A percentile compares a stretch with the other conserved stretches of the same genome.
phyloP scores from a whole-genome alignment of 148 eudicot species.

The Oxyria digyna region DNA sequence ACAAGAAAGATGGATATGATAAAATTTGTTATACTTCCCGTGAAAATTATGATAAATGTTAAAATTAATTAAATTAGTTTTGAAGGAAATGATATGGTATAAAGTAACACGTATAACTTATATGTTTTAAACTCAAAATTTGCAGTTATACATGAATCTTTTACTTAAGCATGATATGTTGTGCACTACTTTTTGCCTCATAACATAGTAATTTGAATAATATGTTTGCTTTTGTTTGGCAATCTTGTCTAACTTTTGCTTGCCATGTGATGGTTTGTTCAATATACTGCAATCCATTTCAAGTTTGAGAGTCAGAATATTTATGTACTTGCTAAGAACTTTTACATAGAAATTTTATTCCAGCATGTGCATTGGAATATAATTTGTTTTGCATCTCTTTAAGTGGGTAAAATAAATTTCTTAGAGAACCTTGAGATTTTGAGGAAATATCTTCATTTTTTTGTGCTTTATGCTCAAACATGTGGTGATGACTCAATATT shows the following conservation, averaged over 20 bases:
- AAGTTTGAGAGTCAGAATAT: background rate
- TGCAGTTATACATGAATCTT: background rate
- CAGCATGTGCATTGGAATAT: background rate
- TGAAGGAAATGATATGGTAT: background rate
- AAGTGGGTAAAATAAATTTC: background rate
- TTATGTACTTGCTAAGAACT: background rate
- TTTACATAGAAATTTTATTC: background rate
- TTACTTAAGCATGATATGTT: background rate
- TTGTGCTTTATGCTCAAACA: background rate
- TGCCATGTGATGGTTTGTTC: background rate
- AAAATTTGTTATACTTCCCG: background rate
- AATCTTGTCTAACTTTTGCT: background rate
- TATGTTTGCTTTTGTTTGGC: background rate
- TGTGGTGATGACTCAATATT: background rate
- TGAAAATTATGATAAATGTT: background rate
- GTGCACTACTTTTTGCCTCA: background rate
- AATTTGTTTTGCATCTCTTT: background rate
- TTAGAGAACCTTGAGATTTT: background rate
- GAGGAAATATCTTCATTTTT: background rate
- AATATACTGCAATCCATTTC: background rate
- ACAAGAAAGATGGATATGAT: background rate
- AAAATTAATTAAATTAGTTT: background rate
- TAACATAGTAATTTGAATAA: background rate
- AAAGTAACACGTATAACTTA: background rate
- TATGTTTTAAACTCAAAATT: background rate